Evolutionary conservation across 768 basidiomycete species (phyloP).

Genomic region (Pleurotus tuoliensis): DNA sequence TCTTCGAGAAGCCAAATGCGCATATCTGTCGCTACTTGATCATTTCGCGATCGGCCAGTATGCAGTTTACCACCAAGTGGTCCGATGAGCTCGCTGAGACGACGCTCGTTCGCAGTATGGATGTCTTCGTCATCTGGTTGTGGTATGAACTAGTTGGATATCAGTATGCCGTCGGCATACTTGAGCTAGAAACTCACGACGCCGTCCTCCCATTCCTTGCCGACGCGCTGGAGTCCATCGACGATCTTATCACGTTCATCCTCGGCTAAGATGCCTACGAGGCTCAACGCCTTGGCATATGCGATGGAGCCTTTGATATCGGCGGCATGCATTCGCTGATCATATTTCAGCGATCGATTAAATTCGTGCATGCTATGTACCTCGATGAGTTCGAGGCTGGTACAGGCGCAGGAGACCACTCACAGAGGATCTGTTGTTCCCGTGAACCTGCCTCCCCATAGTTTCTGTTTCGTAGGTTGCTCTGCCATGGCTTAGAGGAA

Average conservation of each 20-base stretch:
- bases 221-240: constrained; percentile 70
- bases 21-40: constrained; percentile 99
- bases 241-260: constrained; percentile 74
- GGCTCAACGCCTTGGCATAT: constrained; percentile 83
- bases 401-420: constrained; percentile 17
- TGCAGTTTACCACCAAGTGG: constrained; percentile 93
- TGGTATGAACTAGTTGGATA: constrained; percentile 56
- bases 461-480: constrained; percentile 59
- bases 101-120: constrained; percentile 96
- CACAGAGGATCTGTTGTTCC: constrained; percentile 87
- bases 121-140: constrained; percentile 96
- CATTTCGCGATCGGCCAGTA: constrained; percentile 95
- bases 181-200: constrained; percentile 41
- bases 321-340: constrained; percentile 88
- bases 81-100: constrained; percentile 90
- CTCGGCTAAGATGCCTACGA: constrained; percentile 74
- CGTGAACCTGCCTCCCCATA: constrained; percentile 89
- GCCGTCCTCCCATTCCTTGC: constrained; percentile 81
- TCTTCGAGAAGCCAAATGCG: constrained; percentile 91
- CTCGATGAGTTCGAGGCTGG: constrained; percentile 14
- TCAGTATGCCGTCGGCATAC: background rate
- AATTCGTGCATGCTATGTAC: constrained; percentile 87
- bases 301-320: constrained; percentile 95
- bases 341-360: constrained; percentile 94
- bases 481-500: constrained; percentile 24